Conservation (phyloP, 208 protist species). For the Crithidia expoeki region DNA sequence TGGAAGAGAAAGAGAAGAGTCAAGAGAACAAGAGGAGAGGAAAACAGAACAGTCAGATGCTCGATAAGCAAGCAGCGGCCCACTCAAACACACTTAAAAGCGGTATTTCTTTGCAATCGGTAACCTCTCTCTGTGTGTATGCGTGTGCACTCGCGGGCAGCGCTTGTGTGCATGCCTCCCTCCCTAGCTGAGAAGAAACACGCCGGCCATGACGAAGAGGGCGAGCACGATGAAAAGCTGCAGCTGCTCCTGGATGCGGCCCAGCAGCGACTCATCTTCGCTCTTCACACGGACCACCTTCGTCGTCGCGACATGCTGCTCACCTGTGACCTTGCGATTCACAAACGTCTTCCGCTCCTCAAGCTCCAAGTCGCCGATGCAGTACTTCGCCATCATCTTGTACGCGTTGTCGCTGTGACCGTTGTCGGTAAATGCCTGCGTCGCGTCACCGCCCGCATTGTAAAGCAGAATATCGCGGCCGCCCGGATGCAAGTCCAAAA, state of each 20-base stretch:
- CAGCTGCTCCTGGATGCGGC: conserved; percentile 56
- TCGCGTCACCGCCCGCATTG: conserved; percentile 70
- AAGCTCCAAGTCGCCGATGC: conserved; percentile 54
- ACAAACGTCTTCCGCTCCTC: conserved; percentile 37
- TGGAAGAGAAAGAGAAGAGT: background rate
- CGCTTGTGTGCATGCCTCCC: background rate
- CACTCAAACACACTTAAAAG: too few relatives aligned
- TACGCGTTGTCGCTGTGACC: conserved; percentile 63
- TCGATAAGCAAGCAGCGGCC: too few relatives aligned
- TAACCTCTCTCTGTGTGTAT: background rate
- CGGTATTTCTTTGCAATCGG: too few relatives aligned
- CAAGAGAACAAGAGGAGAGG: too few relatives aligned
- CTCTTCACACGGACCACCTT: conserved; percentile 11
- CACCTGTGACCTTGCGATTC: conserved; percentile 22
- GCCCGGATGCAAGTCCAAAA: conserved; percentile 81
- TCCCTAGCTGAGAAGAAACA: conserved; percentile 45
- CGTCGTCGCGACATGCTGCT: background rate
- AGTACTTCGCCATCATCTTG: conserved; percentile 60
- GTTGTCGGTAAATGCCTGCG: conserved; percentile 72
- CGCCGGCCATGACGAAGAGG: conserved; percentile 52
- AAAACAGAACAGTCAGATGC: too few relatives aligned
- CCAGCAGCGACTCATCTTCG: conserved; percentile 50
- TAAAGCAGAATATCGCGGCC: conserved; percentile 77
- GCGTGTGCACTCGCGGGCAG: background rate
- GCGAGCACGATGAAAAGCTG: conserved; percentile 43